Conservation (phyloP, 805 yeast genomes). For the Vanderwaltozyma tropicalis region DNA sequence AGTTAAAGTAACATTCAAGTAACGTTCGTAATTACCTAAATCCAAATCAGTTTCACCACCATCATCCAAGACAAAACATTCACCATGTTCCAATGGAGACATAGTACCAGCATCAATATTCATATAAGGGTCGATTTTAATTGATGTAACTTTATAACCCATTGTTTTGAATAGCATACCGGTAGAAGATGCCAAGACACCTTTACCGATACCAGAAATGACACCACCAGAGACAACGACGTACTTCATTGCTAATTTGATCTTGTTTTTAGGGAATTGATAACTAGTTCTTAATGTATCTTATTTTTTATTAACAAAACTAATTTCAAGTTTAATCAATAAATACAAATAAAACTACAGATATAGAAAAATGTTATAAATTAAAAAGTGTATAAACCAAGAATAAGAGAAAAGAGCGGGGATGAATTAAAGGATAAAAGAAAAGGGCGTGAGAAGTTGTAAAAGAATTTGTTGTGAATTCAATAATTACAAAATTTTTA, state of each 20-base stretch:
- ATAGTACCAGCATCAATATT: slow-evolving; percentile 98
- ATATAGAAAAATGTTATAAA: not conserved
- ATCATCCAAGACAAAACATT: slow-evolving; percentile 92
- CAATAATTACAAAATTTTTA: no score
- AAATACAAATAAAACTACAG: no score
- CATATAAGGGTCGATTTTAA: slow-evolving; percentile 97
- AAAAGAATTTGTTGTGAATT: no score
- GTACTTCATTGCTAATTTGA: slow-evolving; percentile 62
- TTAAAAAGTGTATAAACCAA: not conserved
- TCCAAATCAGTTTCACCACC: slow-evolving; percentile 99
- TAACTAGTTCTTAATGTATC: no score
- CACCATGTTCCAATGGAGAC: slow-evolving; percentile 99
- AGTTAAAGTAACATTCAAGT: slow-evolving; percentile 85
- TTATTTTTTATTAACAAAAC: no score
- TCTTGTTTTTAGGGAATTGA: not conserved
- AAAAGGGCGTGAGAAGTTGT: not conserved
- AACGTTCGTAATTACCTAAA: slow-evolving; percentile 95
- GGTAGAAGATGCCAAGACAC: slow-evolving; percentile 93
- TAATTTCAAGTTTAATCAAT: no score
- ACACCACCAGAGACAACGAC: slow-evolving; percentile 99
- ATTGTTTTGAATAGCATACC: slow-evolving; percentile 87
- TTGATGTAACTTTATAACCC: slow-evolving; percentile 90
- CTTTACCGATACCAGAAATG: slow-evolving; percentile 97
- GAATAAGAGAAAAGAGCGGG: not conserved
- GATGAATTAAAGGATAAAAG: not conserved